Conservation (phyloP, 495 filamentous ascomycete species). For the Penicillium fimorum region DNA sequence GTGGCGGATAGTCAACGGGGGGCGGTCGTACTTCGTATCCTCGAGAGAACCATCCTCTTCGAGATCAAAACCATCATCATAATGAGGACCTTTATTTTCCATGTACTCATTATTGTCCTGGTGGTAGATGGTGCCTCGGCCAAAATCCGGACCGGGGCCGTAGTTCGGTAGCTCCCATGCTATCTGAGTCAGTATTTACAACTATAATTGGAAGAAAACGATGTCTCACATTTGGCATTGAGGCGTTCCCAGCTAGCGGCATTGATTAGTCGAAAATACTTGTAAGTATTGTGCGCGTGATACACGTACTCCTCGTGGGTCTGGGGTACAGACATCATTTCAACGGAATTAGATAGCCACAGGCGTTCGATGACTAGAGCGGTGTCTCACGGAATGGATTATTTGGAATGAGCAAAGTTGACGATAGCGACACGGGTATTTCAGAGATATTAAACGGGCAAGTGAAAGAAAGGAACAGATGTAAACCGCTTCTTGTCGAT, state of each 20-base stretch:
- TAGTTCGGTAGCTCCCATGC: constrained; percentile 3
- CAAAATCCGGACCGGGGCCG: constrained; percentile 1
- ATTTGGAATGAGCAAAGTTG: background rate
- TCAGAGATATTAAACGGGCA: background rate
- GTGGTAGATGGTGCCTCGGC: background rate
- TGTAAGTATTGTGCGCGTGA: too few relatives aligned
- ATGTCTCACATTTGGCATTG: constrained; percentile 1
- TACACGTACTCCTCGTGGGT: background rate
- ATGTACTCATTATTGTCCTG: background rate
- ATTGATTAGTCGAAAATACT: background rate
- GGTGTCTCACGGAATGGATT: background rate
- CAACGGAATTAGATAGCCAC: background rate
- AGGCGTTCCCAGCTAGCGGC: background rate
- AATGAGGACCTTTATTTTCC: background rate
- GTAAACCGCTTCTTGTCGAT: background rate
- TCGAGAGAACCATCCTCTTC: background rate
- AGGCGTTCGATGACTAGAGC: background rate
- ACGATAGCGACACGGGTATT: background rate
- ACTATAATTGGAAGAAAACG: background rate
- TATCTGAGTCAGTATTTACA: background rate
- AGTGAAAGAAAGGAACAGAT: background rate
- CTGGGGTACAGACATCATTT: background rate
- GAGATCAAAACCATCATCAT: background rate
- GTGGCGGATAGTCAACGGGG: background rate
- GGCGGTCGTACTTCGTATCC: background rate